A percentile compares a stretch with the other conserved stretches of the same genome.
Evolutionary conservation across 31 red algal genomes (phyloP).

Genomic region (Asparagopsis taxiformis): DNA sequence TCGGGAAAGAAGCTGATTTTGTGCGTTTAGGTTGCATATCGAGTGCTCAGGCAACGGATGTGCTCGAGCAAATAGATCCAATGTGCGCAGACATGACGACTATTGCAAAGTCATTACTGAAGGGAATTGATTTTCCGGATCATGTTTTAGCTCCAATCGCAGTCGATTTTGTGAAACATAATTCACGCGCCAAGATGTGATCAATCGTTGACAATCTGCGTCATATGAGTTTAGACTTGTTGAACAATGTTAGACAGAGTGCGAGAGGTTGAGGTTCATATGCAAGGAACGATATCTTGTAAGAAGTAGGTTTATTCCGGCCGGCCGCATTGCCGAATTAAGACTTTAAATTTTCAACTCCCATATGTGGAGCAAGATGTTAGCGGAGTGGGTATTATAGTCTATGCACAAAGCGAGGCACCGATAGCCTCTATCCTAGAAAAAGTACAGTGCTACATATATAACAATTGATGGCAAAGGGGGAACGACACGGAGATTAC

Average conservation of each 20-base stretch:
- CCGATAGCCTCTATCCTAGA: background rate
- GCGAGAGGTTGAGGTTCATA: background rate
- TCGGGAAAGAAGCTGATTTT: background rate
- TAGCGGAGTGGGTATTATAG: too few species aligned
- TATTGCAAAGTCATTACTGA: constrained; percentile 33
- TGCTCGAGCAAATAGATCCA: constrained; percentile 2
- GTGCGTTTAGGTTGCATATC: constrained; percentile 4
- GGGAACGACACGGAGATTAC: background rate
- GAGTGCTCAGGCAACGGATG: constrained; percentile 2
- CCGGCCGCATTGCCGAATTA: too few species aligned
- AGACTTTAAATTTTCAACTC: too few species aligned
- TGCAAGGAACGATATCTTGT: constrained; percentile 14
- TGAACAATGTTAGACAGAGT: background rate
- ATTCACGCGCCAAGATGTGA: constrained; percentile 41
- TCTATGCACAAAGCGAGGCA: background rate
- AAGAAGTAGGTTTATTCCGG: too few species aligned
- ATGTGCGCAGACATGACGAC: constrained; percentile 23
- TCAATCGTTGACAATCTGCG: background rate
- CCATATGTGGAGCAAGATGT: too few species aligned
- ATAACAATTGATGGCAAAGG: background rate
- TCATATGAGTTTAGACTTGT: background rate
- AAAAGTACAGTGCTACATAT: background rate
- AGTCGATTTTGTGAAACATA: constrained; percentile 56
- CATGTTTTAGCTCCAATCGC: constrained; percentile 66
- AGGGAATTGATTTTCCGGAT: constrained; percentile 51